Base-by-base conservation (phyloP, 2,329 filamentous ascomycete species). In the Neurospora sp. region DNA sequence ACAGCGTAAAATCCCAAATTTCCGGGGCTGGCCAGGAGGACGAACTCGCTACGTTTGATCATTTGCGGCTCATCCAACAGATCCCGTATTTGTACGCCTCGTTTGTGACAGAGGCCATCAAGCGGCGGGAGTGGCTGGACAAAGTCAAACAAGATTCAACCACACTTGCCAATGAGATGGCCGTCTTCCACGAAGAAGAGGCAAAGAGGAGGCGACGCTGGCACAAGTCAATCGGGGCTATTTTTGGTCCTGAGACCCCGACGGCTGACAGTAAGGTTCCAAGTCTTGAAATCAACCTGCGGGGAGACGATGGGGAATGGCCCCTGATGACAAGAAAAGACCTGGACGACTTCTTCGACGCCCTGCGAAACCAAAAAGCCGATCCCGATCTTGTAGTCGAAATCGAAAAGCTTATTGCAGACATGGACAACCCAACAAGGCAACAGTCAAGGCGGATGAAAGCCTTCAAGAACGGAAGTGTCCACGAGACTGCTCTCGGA, bases 381-480 rank as follows among this genome's bases (percentile, higher is more conserved):
- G 89, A 95, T 70, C 82, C 88, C 5, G 83, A 84, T 1, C 83
- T 94, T 71, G 83, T 93, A 1, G 85, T 89, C 11, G 92, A 97
- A 68, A 84, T 98, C 40, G 83, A 85, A 3, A 92, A 93, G 76
- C 87, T 93, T 19, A 86, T 96, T 71, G 89, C 90, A 72, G 93
- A 97, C 69, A 84, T 98, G 15, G 90, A 90, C 77, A 88, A 87
- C 70, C 93, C 95, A 2, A 96, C 93, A 0, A 93, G 91, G 75
- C 93, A 96, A 78, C 94, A 97, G 77, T 88, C 90, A 72, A 94
- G 93, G 79, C 89, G 93, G 70, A 88, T 96, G 7, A 97, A 95
- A 78, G 93, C 93, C 5, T 98, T 99, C 83, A 97, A 97, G 78
- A 96, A 96, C 77, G 96, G 96, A 17, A 98, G 96, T 77, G 87